Evolutionary conservation across 768 basidiomycete genomes (phyloP), one percentile per base, ranked within the genome.

Genomic region (Boletus subparvulus): DNA sequence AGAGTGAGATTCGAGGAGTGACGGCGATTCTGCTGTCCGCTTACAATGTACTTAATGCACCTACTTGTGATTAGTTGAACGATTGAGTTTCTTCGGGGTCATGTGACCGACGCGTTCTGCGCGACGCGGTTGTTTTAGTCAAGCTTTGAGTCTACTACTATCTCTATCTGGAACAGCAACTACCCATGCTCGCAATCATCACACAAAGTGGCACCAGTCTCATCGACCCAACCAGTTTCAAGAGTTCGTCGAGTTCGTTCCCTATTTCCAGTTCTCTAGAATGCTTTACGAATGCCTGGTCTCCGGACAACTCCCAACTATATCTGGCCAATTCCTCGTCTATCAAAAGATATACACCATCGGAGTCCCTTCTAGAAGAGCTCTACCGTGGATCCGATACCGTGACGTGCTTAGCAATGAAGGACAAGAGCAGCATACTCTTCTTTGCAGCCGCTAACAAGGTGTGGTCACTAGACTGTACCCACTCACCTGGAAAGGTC

Each of bases 321-420:
- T 87, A 82, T 63, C 65, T 90, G 37, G 75, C 83, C 2, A 80
- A 78, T 11, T 60, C 73, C 41, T 66, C 76, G 21, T 69, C 65
- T 5, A 79, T 90, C 60, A 77, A 80, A 52, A 75, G 75, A 69
- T 88, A 86, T 60, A 80, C 83, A 17, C 69, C 80, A 16, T 66
- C 74, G 1, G 75, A 78, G 16, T 76, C 78, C 47, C 67, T 73
- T 13, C 54, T 86, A 47, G 74, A 75, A 43, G 74, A 77, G 14
- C 59, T 87, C 8, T 79, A 80, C 56, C 53, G 62, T 13, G 68
- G 70, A 17, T 55, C 68, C 2, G 56, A 62, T 26, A 50, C 64
- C 1, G 64, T 75, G 19, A 63, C 69, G 9, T 64, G 70, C 35
- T 68, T 80, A 35, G 58, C 65, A 35, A 61, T 62, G 52, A 74